phyloP scores from a whole-genome alignment of 441 rosid species.

The Raphanus hybrid region DNA sequence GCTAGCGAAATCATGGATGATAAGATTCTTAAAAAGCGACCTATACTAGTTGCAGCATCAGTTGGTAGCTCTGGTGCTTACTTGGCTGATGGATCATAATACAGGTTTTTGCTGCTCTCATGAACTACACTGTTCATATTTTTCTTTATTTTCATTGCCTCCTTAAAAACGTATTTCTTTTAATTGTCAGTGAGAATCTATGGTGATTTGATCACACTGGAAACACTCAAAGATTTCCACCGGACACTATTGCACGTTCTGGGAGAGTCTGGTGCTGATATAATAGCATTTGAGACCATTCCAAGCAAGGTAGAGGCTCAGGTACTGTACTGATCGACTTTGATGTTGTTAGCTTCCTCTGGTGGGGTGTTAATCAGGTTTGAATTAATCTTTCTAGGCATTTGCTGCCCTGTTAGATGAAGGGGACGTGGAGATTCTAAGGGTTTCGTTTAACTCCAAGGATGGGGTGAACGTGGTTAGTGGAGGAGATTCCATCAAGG shows the following conservation, averaged over 20 bases:
- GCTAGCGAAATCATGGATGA: constrained; percentile 28
- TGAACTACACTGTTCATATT: neutral
- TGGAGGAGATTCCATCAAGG: constrained; percentile 78
- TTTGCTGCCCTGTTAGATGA: constrained; percentile 79
- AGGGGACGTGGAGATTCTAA: constrained; percentile 65
- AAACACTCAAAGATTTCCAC: constrained; percentile 76
- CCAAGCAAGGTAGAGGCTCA: constrained; percentile 94
- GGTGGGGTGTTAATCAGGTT: neutral
- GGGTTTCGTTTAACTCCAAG: constrained; percentile 88
- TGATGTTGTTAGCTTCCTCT: neutral
- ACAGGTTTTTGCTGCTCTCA: constrained; percentile 55
- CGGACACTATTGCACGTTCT: constrained; percentile 75
- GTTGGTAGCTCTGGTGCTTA: constrained; percentile 95
- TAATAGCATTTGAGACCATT: constrained; percentile 90
- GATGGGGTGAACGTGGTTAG: constrained; percentile 84
- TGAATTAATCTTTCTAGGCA: constrained; percentile 43
- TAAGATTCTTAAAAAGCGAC: constrained; percentile 56
- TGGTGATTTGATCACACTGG: constrained; percentile 66
- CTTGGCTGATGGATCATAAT: constrained; percentile 95
- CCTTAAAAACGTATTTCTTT: no score
- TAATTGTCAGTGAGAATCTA: constrained; percentile 60
- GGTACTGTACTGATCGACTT: constrained; percentile 57
- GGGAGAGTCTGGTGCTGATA: constrained; percentile 72
- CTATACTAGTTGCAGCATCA: constrained; percentile 84
- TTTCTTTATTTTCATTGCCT: neutral